These are phyloP conservation scores for Cicer chorassanicum DNA, from an alignment of 306 rosid species.

Conservation along the genomic window DNA sequence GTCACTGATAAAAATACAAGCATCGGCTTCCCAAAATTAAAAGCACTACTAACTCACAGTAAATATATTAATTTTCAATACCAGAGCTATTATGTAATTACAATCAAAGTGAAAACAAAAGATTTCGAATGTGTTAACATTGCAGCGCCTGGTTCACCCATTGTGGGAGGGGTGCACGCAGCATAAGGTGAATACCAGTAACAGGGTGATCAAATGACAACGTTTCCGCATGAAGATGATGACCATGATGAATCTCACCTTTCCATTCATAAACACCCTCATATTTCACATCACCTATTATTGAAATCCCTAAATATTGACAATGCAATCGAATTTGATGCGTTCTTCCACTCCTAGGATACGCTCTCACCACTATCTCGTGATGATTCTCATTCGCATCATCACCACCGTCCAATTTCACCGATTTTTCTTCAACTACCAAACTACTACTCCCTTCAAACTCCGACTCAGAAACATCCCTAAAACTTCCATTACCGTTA, in stretches of 20 bases:
- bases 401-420: slow-evolving; percentile 36
- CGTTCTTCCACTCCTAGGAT: slow-evolving; percentile 85
- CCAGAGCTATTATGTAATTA: background rate
- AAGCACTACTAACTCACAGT: too few species aligned
- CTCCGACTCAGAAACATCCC: slow-evolving; percentile 51
- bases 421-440: slow-evolving; percentile 63
- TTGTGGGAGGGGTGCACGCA: slow-evolving; percentile 69
- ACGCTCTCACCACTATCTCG: slow-evolving; percentile 66
- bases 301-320: slow-evolving; percentile 86
- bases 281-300: slow-evolving; percentile 90
- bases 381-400: slow-evolving; percentile 48
- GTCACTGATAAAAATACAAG: background rate
- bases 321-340: slow-evolving; percentile 95
- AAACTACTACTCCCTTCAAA: slow-evolving; percentile 43
- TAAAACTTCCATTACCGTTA: slow-evolving; percentile 57
- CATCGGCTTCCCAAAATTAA: background rate
- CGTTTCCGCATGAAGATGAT: slow-evolving; percentile 92
- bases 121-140: background rate
- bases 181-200: slow-evolving; percentile 54
- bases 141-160: slow-evolving; percentile 65
- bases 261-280: slow-evolving; percentile 82
- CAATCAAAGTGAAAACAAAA: background rate
- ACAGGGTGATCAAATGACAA: slow-evolving; percentile 76
- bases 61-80: background rate
- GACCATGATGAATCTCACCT: slow-evolving; percentile 55